These are phyloP conservation scores for Senna tora DNA, from an alignment of 306 rosid genomes.

Conservation along the genomic window DNA sequence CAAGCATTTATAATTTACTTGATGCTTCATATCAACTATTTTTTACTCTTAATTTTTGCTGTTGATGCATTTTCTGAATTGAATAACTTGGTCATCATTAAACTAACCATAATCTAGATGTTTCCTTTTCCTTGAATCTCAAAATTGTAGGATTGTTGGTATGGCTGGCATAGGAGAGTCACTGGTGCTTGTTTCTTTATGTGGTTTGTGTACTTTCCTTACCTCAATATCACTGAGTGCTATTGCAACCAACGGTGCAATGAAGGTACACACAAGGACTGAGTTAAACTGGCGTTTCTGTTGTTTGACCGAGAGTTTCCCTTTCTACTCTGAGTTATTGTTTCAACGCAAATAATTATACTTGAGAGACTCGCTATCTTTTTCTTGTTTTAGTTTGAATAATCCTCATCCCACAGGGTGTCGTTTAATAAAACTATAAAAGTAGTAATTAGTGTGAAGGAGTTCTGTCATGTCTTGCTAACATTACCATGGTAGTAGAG, in stretches of 20 bases:
- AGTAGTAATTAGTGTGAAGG: slow-evolving; percentile 29
- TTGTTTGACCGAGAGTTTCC: slow-evolving; percentile 18
- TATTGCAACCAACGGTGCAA: slow-evolving; percentile 99
- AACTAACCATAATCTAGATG: slow-evolving; percentile 32
- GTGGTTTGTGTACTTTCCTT: slow-evolving; percentile 93
- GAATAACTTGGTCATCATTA: slow-evolving; percentile 24
- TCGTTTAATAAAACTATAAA: slow-evolving; percentile 10
- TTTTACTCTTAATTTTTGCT: background rate
- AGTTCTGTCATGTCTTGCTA: slow-evolving; percentile 35
- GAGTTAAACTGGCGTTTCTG: slow-evolving; percentile 26
- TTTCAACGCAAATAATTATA: slow-evolving; percentile 12
- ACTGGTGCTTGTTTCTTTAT: slow-evolving; percentile 71
- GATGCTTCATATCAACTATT: slow-evolving; percentile 13
- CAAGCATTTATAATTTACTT: slow-evolving; percentile 21
- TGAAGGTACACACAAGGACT: slow-evolving; percentile 71
- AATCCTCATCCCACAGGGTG: background rate
- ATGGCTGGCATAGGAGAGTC: slow-evolving; percentile 95
- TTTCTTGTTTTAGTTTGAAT: slow-evolving; percentile 17
- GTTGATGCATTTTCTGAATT: slow-evolving; percentile 32
- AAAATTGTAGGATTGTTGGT: slow-evolving; percentile 90
- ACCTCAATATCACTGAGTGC: slow-evolving; percentile 96
- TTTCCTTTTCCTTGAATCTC: slow-evolving; percentile 31
- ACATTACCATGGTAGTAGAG: slow-evolving; percentile 1
- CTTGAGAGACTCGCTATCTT: slow-evolving; percentile 16
- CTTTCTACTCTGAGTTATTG: slow-evolving; percentile 16